These are phyloP conservation scores for Aspergillus niger DNA, from an alignment of 2,329 filamentous ascomycete genomes.

Conservation along the genomic window DNA sequence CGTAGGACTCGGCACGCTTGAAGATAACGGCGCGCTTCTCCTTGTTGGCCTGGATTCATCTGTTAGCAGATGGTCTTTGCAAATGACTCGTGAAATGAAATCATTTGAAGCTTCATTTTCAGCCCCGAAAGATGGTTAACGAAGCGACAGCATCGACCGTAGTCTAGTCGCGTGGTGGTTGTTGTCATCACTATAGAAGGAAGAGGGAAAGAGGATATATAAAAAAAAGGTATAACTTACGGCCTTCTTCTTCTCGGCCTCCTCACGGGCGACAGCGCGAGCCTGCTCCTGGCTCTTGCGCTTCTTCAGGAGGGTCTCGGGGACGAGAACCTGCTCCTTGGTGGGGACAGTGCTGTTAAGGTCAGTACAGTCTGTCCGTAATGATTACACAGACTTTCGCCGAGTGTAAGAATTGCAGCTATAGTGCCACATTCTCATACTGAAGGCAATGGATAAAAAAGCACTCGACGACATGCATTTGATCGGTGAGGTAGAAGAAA, in stretches of 20 bases:
- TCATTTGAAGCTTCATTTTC: slow-evolving; percentile 52
- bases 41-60: slow-evolving; percentile 77
- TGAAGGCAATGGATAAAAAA: slow-evolving; percentile 57
- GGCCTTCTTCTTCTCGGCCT: slow-evolving; percentile 84
- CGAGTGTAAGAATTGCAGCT: slow-evolving; percentile 90
- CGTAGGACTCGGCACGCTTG: slow-evolving; percentile 99
- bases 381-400: slow-evolving; percentile 66
- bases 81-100: slow-evolving; percentile 17
- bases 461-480: slow-evolving; percentile 81
- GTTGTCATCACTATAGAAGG: slow-evolving; percentile 75
- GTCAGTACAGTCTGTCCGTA: slow-evolving; percentile 80
- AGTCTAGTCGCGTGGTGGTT: slow-evolving; percentile 90
- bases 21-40: slow-evolving; percentile 98
- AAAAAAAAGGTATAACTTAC: slow-evolving; percentile 59
- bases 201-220: slow-evolving; percentile 14
- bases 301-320: slow-evolving; percentile 99
- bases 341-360: slow-evolving; percentile 81
- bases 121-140: slow-evolving; percentile 68
- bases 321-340: slow-evolving; percentile 92
- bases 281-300: slow-evolving; percentile 99
- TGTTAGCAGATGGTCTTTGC: slow-evolving; percentile 30
- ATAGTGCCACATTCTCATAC: slow-evolving; percentile 86
- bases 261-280: slow-evolving; percentile 80
- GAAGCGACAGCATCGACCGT: slow-evolving; percentile 90
- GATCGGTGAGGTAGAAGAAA: slow-evolving; percentile 65